Evolutionary conservation across 106 monocot genomes (phyloP).

Genomic region (Triglochin maritima): DNA sequence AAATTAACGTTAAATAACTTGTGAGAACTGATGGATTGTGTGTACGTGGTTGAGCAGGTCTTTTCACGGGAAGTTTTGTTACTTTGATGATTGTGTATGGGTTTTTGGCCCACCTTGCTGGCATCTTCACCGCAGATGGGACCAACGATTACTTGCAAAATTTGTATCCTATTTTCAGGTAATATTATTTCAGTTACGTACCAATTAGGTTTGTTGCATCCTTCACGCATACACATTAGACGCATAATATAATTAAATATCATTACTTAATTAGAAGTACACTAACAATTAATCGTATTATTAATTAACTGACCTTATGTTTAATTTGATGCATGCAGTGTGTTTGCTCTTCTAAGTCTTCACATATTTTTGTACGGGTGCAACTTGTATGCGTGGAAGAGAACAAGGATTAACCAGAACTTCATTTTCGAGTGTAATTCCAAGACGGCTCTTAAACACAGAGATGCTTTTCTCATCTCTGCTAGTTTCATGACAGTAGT

Average conservation of each 20-base stretch:
- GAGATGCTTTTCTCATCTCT: slow-evolving; percentile 89
- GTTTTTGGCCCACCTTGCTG: slow-evolving; percentile 65
- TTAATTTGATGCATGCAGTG: too few species aligned
- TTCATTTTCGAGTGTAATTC: slow-evolving; percentile 91
- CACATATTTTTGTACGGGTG: slow-evolving; percentile 94
- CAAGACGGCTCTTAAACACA: slow-evolving; percentile 59
- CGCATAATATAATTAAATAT: background rate
- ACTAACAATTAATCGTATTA: background rate
- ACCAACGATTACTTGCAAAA: slow-evolving; percentile 60
- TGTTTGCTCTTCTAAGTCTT: slow-evolving; percentile 82
- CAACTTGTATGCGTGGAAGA: slow-evolving; percentile 75
- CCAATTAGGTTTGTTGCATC: background rate
- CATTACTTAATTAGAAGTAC: background rate
- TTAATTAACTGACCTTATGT: background rate
- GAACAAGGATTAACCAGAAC: slow-evolving; percentile 81
- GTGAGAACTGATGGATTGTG: too few species aligned
- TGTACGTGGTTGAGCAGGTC: slow-evolving; percentile 40
- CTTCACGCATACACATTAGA: background rate
- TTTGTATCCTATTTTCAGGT: slow-evolving; percentile 96
- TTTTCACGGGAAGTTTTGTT: slow-evolving; percentile 92
- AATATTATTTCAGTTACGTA: too few species aligned
- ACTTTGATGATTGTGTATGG: slow-evolving; percentile 79
- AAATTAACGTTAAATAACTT: too few species aligned
- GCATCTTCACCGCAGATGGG: slow-evolving; percentile 41
- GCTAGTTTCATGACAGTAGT: slow-evolving; percentile 78